Base-by-base conservation (phyloP, 73 alveolate genomes). In the Stentor coeruleus region DNA sequence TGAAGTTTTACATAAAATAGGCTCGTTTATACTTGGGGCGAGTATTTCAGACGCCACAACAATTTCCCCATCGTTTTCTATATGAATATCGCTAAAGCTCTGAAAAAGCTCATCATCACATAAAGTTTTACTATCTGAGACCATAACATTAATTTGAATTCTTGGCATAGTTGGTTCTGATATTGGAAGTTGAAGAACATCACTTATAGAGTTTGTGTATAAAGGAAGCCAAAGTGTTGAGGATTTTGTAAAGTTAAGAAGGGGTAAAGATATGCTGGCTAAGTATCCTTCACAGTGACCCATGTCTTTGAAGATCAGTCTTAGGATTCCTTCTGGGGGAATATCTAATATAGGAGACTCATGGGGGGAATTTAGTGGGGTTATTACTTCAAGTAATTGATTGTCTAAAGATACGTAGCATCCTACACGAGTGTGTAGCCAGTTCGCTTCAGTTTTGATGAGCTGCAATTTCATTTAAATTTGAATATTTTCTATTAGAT, bases 101-200 rank as follows among this genome's bases (percentile, higher is more conserved):
- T 49, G 66, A 49, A 49, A 49, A 49, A 49, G 66, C 66, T 49
- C 66, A 20, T 49, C 66, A 20, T 49, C 66, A 20, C 66, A 49
- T 6, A 20, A 20, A 11, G 66, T 49, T 49, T 11, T 6, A 20
- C 28, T 49, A 20, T 49, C 66, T 6, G 28, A 11, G 6, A 20
- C 20, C 28, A 49, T 49, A 49, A 49, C 6, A 6, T 49, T 6
- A 20, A 49, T 20, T 11, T 11, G 66, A 20, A 49, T 20, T 49
- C 66, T 6, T 11, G 66, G 6, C 20, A 11, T 20, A 11, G 20
- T 11, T 49, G 66, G 28, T 49, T 49, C 66, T 6, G 66, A 49
- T n/a, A n/a, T n/a, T n/a, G n/a, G n/a, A 20, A 6, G 28, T 11
- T 6, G 20, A 49, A 11, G 20, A 6, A 49, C 6, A 20, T 49